These are phyloP conservation scores for Phytophthora syringae DNA, from an alignment of 352 stramenopile species.

Conservation along the genomic window DNA sequence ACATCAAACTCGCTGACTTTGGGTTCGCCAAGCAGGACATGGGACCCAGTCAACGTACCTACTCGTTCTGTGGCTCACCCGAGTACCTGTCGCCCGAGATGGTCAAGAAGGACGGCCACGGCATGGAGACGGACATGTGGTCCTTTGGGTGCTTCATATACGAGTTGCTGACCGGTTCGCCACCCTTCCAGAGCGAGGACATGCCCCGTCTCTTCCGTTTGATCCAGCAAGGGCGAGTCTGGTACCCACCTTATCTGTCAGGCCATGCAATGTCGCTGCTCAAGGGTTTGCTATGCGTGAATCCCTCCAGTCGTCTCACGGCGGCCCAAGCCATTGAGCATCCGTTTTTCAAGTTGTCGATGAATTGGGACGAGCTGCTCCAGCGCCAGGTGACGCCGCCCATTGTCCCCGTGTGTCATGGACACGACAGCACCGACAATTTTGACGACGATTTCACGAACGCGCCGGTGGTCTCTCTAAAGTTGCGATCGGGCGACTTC, in stretches of 20 bases:
- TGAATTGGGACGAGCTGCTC: slow-evolving; percentile 75
- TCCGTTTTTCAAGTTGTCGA: slow-evolving; percentile 66
- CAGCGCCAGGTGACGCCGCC: slow-evolving; percentile 68
- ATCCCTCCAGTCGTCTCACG: slow-evolving; percentile 55
- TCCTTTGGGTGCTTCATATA: slow-evolving; percentile 89
- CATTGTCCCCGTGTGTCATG: slow-evolving; percentile 62
- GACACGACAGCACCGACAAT: slow-evolving; percentile 77
- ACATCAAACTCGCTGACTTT: slow-evolving; percentile 87
- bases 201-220: slow-evolving; percentile 66
- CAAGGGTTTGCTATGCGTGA: slow-evolving; percentile 57
- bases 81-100: slow-evolving; percentile 90
- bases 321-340: slow-evolving; percentile 74
- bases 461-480: slow-evolving; percentile 58
- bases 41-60: slow-evolving; percentile 59
- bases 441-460: slow-evolving; percentile 89
- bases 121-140: slow-evolving; percentile 87
- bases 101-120: slow-evolving; percentile 73
- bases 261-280: slow-evolving; percentile 51
- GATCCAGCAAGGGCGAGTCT: slow-evolving; percentile 67
- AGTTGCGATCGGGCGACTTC: slow-evolving; percentile 38
- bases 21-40: slow-evolving; percentile 84
- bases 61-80: slow-evolving; percentile 84
- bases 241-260: slow-evolving; percentile 73
- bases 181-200: slow-evolving; percentile 77
- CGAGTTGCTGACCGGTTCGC: slow-evolving; percentile 74